Conservation (phyloP, 768 basidiomycete genomes). For the Galerina sulciceps region DNA sequence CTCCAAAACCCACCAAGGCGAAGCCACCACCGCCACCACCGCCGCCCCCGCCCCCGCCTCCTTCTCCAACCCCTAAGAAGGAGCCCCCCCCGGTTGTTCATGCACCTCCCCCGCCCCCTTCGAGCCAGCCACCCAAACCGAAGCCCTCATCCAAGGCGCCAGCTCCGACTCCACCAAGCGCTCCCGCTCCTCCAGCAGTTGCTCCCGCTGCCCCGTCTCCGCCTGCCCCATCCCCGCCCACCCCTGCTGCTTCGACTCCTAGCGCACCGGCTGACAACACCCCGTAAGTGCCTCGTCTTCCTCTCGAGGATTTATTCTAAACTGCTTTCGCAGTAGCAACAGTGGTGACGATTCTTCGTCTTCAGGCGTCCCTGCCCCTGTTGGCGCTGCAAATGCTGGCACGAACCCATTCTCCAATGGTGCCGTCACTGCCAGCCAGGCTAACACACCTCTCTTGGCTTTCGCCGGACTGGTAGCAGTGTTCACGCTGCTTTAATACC, state of each 20-base stretch:
- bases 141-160: too few species aligned
- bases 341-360: neutral
- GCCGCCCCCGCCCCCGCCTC: conserved; percentile 5
- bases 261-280: too few species aligned
- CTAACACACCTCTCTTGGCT: conserved; percentile 44
- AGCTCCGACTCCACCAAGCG: too few species aligned
- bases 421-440: conserved; percentile 38
- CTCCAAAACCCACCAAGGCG: neutral
- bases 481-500: conserved; percentile 34
- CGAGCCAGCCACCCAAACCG: neutral
- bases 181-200: too few species aligned
- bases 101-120: conserved; percentile 14
- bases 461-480: conserved; percentile 44
- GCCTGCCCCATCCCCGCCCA: too few species aligned
- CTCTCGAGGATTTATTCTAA: too few species aligned
- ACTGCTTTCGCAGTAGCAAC: too few species aligned
- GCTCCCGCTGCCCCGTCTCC: too few species aligned
- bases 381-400: conserved; percentile 53
- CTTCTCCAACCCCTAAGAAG: conserved; percentile 1
- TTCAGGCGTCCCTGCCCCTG: conserved; percentile 17
- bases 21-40: neutral
- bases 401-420: conserved; percentile 35
- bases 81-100: neutral
- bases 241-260: too few species aligned
- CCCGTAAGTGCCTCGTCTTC: too few species aligned